Evolutionary conservation across 192 early-diverging fungal genomes (phyloP).

Genomic region (Tieghemiomyces parasiticus): DNA sequence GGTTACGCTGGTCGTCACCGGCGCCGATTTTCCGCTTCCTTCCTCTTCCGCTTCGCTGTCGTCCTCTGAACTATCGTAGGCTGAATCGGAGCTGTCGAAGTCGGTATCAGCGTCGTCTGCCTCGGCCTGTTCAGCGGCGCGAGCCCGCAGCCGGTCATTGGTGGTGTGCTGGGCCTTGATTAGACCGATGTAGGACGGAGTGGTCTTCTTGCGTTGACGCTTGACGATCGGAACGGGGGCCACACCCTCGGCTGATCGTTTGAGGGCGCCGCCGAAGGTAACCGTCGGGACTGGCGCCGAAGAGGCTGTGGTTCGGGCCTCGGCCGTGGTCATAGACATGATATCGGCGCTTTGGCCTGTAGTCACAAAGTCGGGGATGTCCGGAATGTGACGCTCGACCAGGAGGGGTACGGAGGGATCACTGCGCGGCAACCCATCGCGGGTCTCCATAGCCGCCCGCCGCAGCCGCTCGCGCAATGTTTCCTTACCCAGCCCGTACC

Average conservation of each 20-base stretch:
- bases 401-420: conserved; percentile 41
- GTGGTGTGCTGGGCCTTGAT: not conserved
- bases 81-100: conserved; percentile 62
- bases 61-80: conserved; percentile 25
- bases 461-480: conserved; percentile 50
- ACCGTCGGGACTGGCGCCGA: conserved; percentile 1
- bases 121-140: conserved; percentile 8
- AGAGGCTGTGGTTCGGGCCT: conserved; percentile 1
- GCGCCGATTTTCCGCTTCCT: conserved; percentile 23
- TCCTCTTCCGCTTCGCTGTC: conserved; percentile 18
- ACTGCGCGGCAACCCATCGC: conserved; percentile 38
- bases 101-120: conserved; percentile 28
- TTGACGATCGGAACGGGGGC: conserved; percentile 28
- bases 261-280: conserved; percentile 31
- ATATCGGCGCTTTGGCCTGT: conserved; percentile 16
- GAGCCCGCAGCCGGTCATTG: not conserved
- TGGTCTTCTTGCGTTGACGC: conserved; percentile 32
- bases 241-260: conserved; percentile 21
- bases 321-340: conserved; percentile 11
- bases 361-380: conserved; percentile 16
- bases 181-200: conserved; percentile 20
- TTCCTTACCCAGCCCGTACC: conserved; percentile 39
- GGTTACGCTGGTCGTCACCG: conserved; percentile 18
- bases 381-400: conserved; percentile 31
- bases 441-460: conserved; percentile 47